Evolutionary conservation across 2,329 filamentous ascomycete species (phyloP), one percentile per base, ranked within the genome.

Genomic region (Eutypella sp.): DNA sequence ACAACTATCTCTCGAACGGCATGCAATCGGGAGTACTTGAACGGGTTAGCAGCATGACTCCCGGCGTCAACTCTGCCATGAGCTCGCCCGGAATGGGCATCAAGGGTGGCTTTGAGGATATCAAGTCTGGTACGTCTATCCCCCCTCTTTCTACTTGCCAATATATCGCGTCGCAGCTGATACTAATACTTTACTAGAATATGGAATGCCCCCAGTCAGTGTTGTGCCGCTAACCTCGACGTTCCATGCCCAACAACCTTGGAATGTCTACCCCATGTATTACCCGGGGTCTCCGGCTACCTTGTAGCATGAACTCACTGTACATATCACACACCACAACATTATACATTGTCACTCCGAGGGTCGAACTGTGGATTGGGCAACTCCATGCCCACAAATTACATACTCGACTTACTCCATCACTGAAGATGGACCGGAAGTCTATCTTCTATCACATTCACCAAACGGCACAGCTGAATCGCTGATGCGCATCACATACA

Each of bases 1-100:
- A 64, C 44, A 59, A 64, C 50, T 78, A 76, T 57, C 73, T 76
- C 48, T 71, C 74, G 8, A 73, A 72, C 20, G 76, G 73, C 51
- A 68, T 73, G 18, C 73, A 74, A 15, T 58, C 69, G 18, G 63
- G 67, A 36, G 69, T 76, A 58, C 60, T 75, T 39, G 66, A 67
- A 42, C 53, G 56, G 29, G 50, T 57, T n/a, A n/a, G n/a, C 4
- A 60, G 56, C 42, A 46, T 65, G 19, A 54, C 61, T 2, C 54
- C 58, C 5, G 48, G 50, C 37, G 52, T 62, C 50, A 56, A 57
- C 53, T 62, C 66, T 33, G 61, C 61, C 33, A 57, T 63, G 24
- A 55, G 59, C 49, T 57, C 61, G 10, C 36, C 36, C 11, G 36
- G 56, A 37, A 51, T 59, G 10, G 56, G 59, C 41, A 53, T 62